Evolutionary conservation across 2,329 filamentous ascomycete species (phyloP).

Genomic region (Zymoseptoria pseudotritici): DNA sequence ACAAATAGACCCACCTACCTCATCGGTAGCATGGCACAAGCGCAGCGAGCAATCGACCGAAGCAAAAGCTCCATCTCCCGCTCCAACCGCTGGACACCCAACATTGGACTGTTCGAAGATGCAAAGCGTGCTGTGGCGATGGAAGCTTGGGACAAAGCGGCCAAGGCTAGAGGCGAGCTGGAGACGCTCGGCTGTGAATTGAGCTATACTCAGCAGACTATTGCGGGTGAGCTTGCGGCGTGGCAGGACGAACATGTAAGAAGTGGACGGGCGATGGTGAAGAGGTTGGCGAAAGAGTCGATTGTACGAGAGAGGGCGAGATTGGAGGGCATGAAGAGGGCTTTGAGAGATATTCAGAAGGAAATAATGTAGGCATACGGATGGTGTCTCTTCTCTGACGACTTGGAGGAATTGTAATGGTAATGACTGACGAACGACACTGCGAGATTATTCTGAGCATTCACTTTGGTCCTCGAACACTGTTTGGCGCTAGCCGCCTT

Average conservation of each 20-base stretch:
- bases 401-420: neutral
- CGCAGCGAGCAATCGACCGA: constrained; percentile 70
- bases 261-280: constrained; percentile 66
- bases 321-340: constrained; percentile 72
- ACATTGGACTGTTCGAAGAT: constrained; percentile 64
- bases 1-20: constrained; percentile 72
- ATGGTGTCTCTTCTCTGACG: neutral
- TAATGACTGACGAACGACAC: neutral
- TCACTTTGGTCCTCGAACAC: neutral
- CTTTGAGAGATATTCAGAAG: constrained; percentile 51
- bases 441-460: neutral
- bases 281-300: constrained; percentile 68
- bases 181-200: constrained; percentile 72
- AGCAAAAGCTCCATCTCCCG: constrained; percentile 67
- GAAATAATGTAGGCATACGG: neutral
- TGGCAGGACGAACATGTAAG: constrained; percentile 87
- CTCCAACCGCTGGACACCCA: constrained; percentile 69
- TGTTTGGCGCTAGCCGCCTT: neutral
- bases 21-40: constrained; percentile 65
- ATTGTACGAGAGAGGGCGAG: constrained; percentile 72
- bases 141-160: constrained; percentile 75
- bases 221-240: constrained; percentile 81
- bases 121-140: constrained; percentile 73
- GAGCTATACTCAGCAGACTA: constrained; percentile 85
- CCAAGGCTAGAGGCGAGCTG: constrained; percentile 61